Conservation (phyloP, 345 rosid genomes). For the Salix dunnii region DNA sequence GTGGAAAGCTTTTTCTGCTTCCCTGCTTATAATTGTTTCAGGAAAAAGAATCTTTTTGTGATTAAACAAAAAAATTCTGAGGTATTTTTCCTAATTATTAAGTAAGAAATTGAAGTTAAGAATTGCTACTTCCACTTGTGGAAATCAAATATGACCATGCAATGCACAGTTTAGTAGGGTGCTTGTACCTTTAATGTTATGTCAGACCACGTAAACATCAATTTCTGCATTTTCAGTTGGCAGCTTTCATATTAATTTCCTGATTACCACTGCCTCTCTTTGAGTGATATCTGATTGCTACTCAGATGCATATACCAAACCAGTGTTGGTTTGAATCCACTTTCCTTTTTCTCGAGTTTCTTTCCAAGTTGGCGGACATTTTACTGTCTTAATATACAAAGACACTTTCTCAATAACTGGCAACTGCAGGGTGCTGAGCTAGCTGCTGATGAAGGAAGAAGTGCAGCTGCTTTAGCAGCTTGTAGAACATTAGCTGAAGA, state of each 20-base stretch:
- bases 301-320: background rate
- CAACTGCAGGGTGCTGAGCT: constrained; percentile 78
- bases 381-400: background rate
- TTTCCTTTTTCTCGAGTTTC: background rate
- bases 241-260: background rate
- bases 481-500: constrained; percentile 97
- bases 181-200: background rate
- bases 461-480: constrained; percentile 89
- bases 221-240: background rate
- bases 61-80: background rate
- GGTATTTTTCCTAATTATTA: background rate
- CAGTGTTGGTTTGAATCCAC: background rate
- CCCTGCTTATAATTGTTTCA: background rate
- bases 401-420: background rate
- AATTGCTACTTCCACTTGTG: background rate
- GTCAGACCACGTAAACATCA: background rate
- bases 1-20: background rate
- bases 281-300: background rate
- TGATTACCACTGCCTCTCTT: background rate
- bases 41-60: background rate
- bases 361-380: background rate
- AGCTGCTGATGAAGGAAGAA: constrained; percentile 79
- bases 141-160: constrained; percentile 3
- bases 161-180: background rate
- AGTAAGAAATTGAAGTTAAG: background rate